phyloP scores from a whole-genome alignment of 2,329 filamentous ascomycete species.

The Monilinia vaccinii-corymbosi region DNA sequence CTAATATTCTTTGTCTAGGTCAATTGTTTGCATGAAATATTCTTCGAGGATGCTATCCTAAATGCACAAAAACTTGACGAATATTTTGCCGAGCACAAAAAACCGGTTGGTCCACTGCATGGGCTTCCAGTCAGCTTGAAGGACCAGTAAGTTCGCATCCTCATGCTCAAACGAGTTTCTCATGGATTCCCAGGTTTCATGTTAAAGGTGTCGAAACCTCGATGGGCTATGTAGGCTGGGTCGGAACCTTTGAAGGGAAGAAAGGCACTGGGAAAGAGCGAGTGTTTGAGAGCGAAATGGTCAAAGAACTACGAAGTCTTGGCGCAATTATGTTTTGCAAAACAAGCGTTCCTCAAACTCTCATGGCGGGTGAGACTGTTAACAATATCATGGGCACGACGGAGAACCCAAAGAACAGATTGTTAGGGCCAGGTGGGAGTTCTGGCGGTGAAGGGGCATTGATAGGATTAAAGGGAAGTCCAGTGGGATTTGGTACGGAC shows the following conservation, averaged over 20 bases:
- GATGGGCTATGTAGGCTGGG: slow-evolving; percentile 57
- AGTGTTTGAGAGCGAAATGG: slow-evolving; percentile 41
- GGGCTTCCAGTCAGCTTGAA: slow-evolving; percentile 35
- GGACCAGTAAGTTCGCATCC: slow-evolving; percentile 23
- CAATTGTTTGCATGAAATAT: slow-evolving; percentile 49
- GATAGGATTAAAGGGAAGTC: slow-evolving; percentile 26
- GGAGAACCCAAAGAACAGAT: slow-evolving; percentile 27
- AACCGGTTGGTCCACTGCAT: slow-evolving; percentile 32
- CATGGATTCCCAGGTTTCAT: slow-evolving; percentile 17
- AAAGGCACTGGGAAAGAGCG: slow-evolving; percentile 40
- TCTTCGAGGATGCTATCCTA: slow-evolving; percentile 44
- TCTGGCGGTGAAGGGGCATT: slow-evolving; percentile 30
- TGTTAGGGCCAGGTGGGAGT: slow-evolving; percentile 25
- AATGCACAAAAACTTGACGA: slow-evolving; percentile 43
- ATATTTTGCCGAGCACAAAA: slow-evolving; percentile 34
- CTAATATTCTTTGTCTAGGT: slow-evolving; percentile 36
- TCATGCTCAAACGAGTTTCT: neutral
- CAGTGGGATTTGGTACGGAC: slow-evolving; percentile 29
- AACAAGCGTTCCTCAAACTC: slow-evolving; percentile 33
- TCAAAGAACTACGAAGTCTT: slow-evolving; percentile 32
- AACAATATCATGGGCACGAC: slow-evolving; percentile 37
- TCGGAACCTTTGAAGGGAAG: slow-evolving; percentile 49
- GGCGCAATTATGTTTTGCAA: slow-evolving; percentile 36
- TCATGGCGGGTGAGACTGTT: slow-evolving; percentile 34
- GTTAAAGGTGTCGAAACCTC: slow-evolving; percentile 28